Percentiles rank a stretch among this genome's conserved stretches.
These are phyloP conservation scores for Neofusicoccum sp. DNA, from an alignment of 2,329 filamentous ascomycete species.

Conservation along the genomic window DNA sequence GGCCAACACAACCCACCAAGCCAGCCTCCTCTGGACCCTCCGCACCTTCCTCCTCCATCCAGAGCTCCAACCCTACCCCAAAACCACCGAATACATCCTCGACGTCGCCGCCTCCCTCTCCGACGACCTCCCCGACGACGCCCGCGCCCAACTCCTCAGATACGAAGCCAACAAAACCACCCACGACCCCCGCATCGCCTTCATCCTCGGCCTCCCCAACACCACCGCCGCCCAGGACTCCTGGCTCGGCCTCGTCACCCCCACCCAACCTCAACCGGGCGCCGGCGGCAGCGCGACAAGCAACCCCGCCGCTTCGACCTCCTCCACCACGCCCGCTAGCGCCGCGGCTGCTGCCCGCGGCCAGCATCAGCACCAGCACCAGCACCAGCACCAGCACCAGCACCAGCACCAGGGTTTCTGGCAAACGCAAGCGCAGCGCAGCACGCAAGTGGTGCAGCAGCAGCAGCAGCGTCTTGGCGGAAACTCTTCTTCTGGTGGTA, in stretches of 20 bases:
- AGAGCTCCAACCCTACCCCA: conserved; percentile 34
- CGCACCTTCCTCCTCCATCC: conserved; percentile 39
- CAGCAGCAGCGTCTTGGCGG: conserved; percentile 19
- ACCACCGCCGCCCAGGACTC: conserved; percentile 27
- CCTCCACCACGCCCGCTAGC: background rate
- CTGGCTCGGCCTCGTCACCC: conserved; percentile 43
- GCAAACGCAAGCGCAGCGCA: conserved; percentile 18
- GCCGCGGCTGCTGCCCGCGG: conserved; percentile 9
- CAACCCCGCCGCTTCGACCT: conserved; percentile 1
- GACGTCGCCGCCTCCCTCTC: conserved; percentile 44
- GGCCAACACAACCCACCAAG: conserved; percentile 27
- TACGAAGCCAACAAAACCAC: conserved; percentile 26
- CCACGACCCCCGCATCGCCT: conserved; percentile 38
- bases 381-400: conserved; percentile 19
- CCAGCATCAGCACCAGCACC: conserved; percentile 13
- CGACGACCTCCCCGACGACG: conserved; percentile 41
- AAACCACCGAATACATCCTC: conserved; percentile 41
- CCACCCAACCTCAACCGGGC: conserved; percentile 19
- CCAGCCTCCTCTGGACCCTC: conserved; percentile 34
- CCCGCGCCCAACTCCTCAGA: conserved; percentile 34
- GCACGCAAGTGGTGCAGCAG: conserved; percentile 24
- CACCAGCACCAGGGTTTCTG: conserved; percentile 22
- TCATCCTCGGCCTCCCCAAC: conserved; percentile 38
- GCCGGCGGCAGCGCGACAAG: conserved; percentile 23
- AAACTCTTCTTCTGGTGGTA: background rate